Evolutionary conservation across 495 filamentous ascomycete species (phyloP), one percentile per base, ranked within the genome.

Genomic region (Penicillium waksmanii): DNA sequence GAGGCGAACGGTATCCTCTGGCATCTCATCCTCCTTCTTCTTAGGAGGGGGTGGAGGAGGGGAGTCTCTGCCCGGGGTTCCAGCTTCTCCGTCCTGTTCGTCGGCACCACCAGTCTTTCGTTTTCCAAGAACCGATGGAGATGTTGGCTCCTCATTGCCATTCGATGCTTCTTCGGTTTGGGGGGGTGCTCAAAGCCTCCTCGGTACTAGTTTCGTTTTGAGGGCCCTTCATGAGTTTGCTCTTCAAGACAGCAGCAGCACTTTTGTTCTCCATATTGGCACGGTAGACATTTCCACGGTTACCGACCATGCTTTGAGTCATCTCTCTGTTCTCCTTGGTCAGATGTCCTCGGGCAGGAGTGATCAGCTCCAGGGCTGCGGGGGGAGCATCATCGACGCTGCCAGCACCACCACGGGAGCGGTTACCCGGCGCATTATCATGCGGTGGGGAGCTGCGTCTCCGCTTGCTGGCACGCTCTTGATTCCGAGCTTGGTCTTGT

Each of bases 221-320:
- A 3, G 65, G 50, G 48, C 67, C 74, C 54, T 84, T 81, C 62
- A 90, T 82, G 44, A 97, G 80, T 65, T 90, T 87, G 62, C 85
- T 89, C 78, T 96, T 97, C 54, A 99, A 77, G 31, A 88, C 87
- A 47, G 91, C 92, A 27, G 95, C 95, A 44, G 95, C 95, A 70
- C 92, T 96, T 77, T 95, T 96, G 75, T 98, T 98, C 58, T 92
- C 90, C 58, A 86, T 77, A 64, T 95, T 96, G 23, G 89, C 88
- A 63, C 89, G 85, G 58, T 87, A 84, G 31, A 90, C 79, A n/a
- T 83, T 83, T 21, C 85, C 82, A 60, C 90, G 87, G 68, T 93
- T 96, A 58, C 90, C 83, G 25, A 96, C 83, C 91, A 95, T 91
- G 64, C 92, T 93, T 65, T 96, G 88, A n/a, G 91, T 93, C 59